Conservation (phyloP, 2,329 filamentous ascomycete species). For the Aurifilum marmelostoma region DNA sequence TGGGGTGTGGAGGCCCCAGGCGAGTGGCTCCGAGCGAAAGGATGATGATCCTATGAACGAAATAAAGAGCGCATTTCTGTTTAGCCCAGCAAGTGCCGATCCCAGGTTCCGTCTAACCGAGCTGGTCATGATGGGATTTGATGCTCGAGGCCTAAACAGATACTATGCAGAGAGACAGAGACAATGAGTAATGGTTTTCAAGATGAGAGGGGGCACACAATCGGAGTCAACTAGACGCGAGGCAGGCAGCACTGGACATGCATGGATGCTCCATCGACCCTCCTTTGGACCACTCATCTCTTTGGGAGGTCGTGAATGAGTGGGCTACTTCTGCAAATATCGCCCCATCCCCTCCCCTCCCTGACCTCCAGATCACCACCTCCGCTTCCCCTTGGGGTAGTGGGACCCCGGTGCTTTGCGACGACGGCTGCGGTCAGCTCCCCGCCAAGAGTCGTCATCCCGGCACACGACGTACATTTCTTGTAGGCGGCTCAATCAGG, state of each 20-base stretch:
- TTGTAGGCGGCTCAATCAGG: background rate
- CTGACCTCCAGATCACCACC: conserved; percentile 11
- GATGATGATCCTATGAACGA: background rate
- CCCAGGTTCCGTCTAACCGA: background rate
- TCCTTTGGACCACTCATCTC: background rate
- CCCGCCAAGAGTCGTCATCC: conserved; percentile 4
- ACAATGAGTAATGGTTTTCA: too few species aligned
- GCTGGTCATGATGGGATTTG: background rate
- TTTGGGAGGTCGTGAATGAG: background rate
- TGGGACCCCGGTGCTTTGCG: background rate
- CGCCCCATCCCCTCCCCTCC: conserved; percentile 2
- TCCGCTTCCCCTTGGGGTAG: conserved; percentile 19
- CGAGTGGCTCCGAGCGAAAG: background rate
- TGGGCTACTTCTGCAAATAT: conserved; percentile 18
- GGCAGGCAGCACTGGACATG: too few species aligned
- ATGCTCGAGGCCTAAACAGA: background rate
- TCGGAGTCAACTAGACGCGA: too few species aligned
- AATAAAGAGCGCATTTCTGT: background rate
- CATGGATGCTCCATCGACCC: too few species aligned
- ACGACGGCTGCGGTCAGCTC: conserved; percentile 2
- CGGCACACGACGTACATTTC: background rate
- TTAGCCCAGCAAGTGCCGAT: background rate
- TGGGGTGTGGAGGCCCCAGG: background rate
- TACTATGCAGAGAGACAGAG: too few species aligned
- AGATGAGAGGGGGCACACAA: too few species aligned